A percentile compares a stretch with the other conserved stretches of the same genome.
Evolutionary conservation across 2,329 filamentous ascomycete species (phyloP).

Genomic region (Phialemoniopsis sp.): DNA sequence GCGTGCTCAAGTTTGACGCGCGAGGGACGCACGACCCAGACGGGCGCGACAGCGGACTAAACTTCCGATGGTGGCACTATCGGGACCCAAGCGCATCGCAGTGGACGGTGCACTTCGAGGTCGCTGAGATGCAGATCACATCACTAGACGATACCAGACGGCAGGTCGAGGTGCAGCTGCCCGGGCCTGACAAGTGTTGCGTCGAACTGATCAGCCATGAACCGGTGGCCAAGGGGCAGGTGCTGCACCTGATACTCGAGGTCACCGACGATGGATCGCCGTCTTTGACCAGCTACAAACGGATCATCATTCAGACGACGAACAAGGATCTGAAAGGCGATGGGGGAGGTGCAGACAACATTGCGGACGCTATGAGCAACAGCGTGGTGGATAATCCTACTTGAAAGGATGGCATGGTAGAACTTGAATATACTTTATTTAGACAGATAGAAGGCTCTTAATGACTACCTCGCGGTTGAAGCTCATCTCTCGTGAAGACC

Average conservation of each 20-base stretch:
- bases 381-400: too few relatives aligned
- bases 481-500: too few relatives aligned
- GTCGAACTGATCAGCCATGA: constrained; percentile 25
- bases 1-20: constrained; percentile 36
- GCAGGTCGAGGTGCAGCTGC: constrained; percentile 28
- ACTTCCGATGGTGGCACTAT: constrained; percentile 48
- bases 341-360: background rate
- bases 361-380: constrained; percentile 1
- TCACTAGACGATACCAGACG: constrained; percentile 17
- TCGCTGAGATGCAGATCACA: constrained; percentile 28
- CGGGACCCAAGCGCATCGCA: constrained; percentile 28
- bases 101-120: constrained; percentile 32
- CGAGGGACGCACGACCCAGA: constrained; percentile 42
- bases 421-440: too few relatives aligned
- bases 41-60: constrained; percentile 23
- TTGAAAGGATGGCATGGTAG: too few relatives aligned
- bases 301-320: constrained; percentile 30
- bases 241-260: constrained; percentile 44
- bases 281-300: constrained; percentile 39
- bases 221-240: constrained; percentile 31
- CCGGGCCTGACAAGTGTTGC: constrained; percentile 33
- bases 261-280: constrained; percentile 38
- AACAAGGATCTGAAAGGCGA: constrained; percentile 17
- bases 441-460: too few relatives aligned
- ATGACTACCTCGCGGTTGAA: too few relatives aligned